Conservation (phyloP, 495 filamentous ascomycete genomes). For the Thozetella sp. region DNA sequence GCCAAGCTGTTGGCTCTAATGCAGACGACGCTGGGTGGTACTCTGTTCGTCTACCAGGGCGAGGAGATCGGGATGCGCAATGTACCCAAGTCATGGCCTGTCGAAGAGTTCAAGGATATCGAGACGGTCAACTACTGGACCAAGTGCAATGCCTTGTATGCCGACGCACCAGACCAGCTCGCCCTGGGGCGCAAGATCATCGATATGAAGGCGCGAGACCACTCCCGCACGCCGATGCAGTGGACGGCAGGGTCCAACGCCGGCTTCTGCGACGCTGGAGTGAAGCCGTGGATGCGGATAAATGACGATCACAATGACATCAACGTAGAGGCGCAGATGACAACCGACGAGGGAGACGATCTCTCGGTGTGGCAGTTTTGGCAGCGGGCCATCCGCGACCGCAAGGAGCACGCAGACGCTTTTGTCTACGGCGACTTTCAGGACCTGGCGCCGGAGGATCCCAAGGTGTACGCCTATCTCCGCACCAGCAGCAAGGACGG, state of each 20-base stretch:
- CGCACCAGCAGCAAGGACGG: constrained; percentile 19
- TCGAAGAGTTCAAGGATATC: constrained; percentile 67
- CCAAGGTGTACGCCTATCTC: constrained; percentile 26
- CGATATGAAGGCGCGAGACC: constrained; percentile 52
- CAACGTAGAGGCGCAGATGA: constrained; percentile 43
- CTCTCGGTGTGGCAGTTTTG: constrained; percentile 45
- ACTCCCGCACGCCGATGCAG: constrained; percentile 62
- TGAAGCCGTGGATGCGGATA: constrained; percentile 53
- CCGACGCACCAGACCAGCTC: background rate
- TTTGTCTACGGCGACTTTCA: constrained; percentile 65
- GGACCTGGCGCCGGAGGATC: constrained; percentile 16
- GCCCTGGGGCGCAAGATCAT: constrained; percentile 5
- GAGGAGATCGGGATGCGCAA: constrained; percentile 70
- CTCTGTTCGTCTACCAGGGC: constrained; percentile 70
- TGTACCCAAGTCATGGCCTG: constrained; percentile 56
- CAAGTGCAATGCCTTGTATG: constrained; percentile 18
- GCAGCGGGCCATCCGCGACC: constrained; percentile 35
- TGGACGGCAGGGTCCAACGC: constrained; percentile 54
- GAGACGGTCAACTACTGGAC: constrained; percentile 64
- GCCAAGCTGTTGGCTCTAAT: constrained; percentile 65
- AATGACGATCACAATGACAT: constrained; percentile 43
- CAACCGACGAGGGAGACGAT: constrained; percentile 15
- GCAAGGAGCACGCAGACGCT: constrained; percentile 51
- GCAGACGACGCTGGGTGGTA: constrained; percentile 56
- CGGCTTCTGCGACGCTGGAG: constrained; percentile 40